These are phyloP conservation scores for Fagopyrum esculentum DNA, from an alignment of 148 eudicot genomes.

Conservation along the genomic window DNA sequence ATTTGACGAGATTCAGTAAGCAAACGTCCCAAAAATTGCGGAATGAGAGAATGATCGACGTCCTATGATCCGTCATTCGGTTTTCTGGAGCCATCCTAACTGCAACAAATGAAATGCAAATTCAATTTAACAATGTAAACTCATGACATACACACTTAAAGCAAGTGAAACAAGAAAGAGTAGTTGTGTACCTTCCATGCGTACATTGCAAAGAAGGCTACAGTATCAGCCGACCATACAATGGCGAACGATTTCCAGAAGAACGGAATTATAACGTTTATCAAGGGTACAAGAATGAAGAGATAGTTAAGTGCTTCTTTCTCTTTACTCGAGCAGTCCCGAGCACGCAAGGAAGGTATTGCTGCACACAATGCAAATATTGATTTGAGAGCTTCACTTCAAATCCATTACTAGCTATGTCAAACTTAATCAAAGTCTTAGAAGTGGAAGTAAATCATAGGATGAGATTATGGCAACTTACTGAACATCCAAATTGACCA, in stretches of 20 bases:
- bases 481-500: conserved; percentile 99
- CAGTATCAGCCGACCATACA: conserved; percentile 92
- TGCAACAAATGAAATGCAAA: conserved; percentile 23
- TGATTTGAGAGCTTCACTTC: neutral
- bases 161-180: neutral
- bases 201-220: conserved; percentile 81
- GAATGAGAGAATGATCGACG: too few relatives aligned
- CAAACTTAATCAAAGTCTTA: neutral
- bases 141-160: neutral
- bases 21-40: neutral
- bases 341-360: conserved; percentile 93
- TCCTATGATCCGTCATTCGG: conserved; percentile 25
- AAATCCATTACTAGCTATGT: neutral
- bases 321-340: conserved; percentile 91
- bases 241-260: conserved; percentile 90
- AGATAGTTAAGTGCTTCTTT: conserved; percentile 98
- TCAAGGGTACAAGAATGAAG: conserved; percentile 69
- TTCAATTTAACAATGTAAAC: neutral
- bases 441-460: neutral
- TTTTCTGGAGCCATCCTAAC: conserved; percentile 72
- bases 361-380: conserved; percentile 35
- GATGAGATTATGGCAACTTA: conserved; percentile 31
- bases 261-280: conserved; percentile 83
- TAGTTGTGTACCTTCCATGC: conserved; percentile 77
- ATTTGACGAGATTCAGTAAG: neutral